A percentile compares a stretch with the other conserved stretches of the same genome.
Conservation (phyloP, 179 eudicot genomes). For the Silene coronaria region DNA sequence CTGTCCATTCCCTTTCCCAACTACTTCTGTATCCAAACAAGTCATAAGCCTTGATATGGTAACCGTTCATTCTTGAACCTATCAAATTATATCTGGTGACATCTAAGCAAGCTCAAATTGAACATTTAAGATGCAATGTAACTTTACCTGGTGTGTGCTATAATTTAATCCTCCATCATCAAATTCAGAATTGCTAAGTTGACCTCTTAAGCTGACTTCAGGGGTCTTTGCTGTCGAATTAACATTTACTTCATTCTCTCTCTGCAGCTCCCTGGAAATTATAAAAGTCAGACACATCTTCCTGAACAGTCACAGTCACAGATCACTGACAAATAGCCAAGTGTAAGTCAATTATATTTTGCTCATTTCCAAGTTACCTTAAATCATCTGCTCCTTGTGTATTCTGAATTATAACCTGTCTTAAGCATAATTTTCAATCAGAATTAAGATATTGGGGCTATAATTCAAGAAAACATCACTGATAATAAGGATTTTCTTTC, state of each 20-base stretch:
- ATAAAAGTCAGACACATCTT: conserved; percentile 14
- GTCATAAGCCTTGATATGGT: neutral
- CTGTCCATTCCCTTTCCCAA: too few relatives aligned
- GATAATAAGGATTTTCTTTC: neutral
- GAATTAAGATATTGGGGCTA: neutral
- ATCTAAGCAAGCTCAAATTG: conserved; percentile 3
- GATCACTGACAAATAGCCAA: neutral
- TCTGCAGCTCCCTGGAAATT: conserved; percentile 27
- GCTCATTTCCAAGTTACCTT: conserved; percentile 27
- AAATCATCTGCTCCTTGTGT: conserved; percentile 40
- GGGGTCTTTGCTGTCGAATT: conserved; percentile 1
- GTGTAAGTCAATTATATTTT: neutral
- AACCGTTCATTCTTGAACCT: neutral
- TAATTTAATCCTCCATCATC: conserved; percentile 18
- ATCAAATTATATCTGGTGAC: neutral
- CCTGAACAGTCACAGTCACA: neutral
- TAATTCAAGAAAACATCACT: neutral
- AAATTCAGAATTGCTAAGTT: conserved; percentile 26
- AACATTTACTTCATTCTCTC: conserved; percentile 26
- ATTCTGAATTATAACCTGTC: conserved; percentile 46
- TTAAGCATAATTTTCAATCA: conserved; percentile 20
- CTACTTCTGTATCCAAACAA: too few relatives aligned
- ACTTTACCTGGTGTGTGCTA: conserved; percentile 27
- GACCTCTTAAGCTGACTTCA: conserved; percentile 29
- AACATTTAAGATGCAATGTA: neutral